Base-by-base conservation (phyloP, 1,284 basidiomycete species). In the Sanguinoderma infundibulare region DNA sequence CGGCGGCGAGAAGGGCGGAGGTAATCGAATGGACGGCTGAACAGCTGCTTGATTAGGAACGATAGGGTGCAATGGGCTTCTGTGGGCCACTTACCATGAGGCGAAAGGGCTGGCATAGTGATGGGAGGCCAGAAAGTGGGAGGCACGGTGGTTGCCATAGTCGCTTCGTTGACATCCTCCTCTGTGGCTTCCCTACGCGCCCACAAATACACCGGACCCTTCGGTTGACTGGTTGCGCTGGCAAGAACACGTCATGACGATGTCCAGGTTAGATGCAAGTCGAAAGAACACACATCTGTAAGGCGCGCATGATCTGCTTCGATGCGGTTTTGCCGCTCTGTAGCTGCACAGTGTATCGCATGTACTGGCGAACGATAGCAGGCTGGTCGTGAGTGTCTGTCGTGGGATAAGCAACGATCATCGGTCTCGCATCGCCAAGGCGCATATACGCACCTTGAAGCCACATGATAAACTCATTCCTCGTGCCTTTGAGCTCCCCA, bases 391-490 rank as follows among this genome's bases (percentile, higher is more conserved):
- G 84, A 15, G 85, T 78, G 73, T 89, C 87, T 88, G 58, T 7
- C 0, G 35, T 3, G 28, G 2, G 2, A 4, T 22, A 22, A 17
- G 34, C 20, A 30, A 49, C 14, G 5, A 36, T 32, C 12, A 17
- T 8, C 20, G 10, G 17, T 15, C 1, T 6, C 15, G 26, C 12
- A 42, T 39, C 20, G 28, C 2, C 30, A n/a, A 49, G 32, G n/a
- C 38, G 26, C n/a, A 32, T 2, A 24, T 40, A 54, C 66, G 30
- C 62, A 84, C 87, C 87, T 78, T 90, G 88, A 5, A 86, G 63
- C 83, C 86, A 88, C 78, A 89, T 85, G 46, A 88, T 87, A 80
- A 84, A 90, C 68, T 90, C 89, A 66, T 89, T 90, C 69, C 87
- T 78, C 0, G 80, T 80, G 0, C 89, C 89, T 53, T 78, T 82